phyloP scores from a whole-genome alignment of 2,329 filamentous ascomycete species.

The Trichophaea hybrida region DNA sequence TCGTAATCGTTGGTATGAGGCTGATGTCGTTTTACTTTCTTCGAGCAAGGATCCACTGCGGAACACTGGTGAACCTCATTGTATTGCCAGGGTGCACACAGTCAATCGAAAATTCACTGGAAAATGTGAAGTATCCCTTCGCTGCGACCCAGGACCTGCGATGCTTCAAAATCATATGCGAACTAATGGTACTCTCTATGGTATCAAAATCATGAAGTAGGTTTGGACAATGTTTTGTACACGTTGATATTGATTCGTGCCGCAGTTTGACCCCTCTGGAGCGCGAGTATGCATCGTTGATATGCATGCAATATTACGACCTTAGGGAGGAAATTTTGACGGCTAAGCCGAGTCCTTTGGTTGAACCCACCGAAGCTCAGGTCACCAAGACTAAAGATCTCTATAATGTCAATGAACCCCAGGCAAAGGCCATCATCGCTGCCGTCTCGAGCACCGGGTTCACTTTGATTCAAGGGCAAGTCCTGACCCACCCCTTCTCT shows the following conservation, averaged over 20 bases:
- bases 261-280: constrained; percentile 80
- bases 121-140: constrained; percentile 61
- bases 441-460: constrained; percentile 79
- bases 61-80: constrained; percentile 55
- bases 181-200: constrained; percentile 48
- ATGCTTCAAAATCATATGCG: constrained; percentile 23
- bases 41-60: constrained; percentile 55
- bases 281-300: constrained; percentile 82
- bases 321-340: constrained; percentile 81
- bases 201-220: constrained; percentile 56
- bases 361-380: constrained; percentile 63
- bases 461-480: constrained; percentile 78
- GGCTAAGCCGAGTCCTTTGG: constrained; percentile 77
- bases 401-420: constrained; percentile 74
- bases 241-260: not conserved
- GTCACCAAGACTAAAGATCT: constrained; percentile 55
- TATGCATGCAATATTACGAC: constrained; percentile 88
- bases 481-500: constrained; percentile 9
- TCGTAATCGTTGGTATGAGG: constrained; percentile 53
- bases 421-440: constrained; percentile 81
- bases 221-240: not conserved
- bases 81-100: constrained; percentile 69
- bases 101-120: constrained; percentile 62
- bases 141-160: constrained; percentile 49
- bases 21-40: constrained; percentile 74